These are phyloP conservation scores for Malus sylvestris DNA, from an alignment of 306 rosid species.

Conservation along the genomic window DNA sequence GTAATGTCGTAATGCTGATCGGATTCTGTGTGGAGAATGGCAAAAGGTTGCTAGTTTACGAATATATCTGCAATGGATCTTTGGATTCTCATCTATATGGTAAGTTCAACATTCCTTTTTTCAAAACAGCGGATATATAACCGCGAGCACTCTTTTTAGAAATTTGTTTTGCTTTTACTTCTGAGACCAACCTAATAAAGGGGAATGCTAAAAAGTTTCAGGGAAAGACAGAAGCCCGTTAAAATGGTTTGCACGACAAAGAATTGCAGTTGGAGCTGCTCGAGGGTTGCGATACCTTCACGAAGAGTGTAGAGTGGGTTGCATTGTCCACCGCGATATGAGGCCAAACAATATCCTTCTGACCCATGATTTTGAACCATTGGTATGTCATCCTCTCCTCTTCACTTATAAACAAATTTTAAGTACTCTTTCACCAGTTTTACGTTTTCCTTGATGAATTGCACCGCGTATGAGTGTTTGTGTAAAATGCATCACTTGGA, in stretches of 20 bases:
- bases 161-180: not conserved
- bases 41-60: conserved; percentile 86
- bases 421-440: not conserved
- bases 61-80: conserved; percentile 87
- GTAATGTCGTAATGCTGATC: conserved; percentile 86
- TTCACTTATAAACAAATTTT: not conserved
- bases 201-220: conserved; percentile 26
- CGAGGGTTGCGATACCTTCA: conserved; percentile 97
- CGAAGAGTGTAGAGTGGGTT: conserved; percentile 99
- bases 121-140: not conserved
- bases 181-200: not conserved
- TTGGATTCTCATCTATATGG: conserved; percentile 86
- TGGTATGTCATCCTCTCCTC: conserved; percentile 46
- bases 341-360: conserved; percentile 94
- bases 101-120: conserved; percentile 15
- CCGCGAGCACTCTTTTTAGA: not conserved
- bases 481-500: not conserved
- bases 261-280: conserved; percentile 88
- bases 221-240: conserved; percentile 44
- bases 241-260: conserved; percentile 81
- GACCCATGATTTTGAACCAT: conserved; percentile 95
- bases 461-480: not conserved
- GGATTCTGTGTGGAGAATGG: conserved; percentile 92
- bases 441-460: not conserved
- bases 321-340: conserved; percentile 94